Evolutionary conservation across 257 asterid genomes (phyloP), one percentile per base, ranked within the genome.

Genomic region (Hygrophila difformis): DNA sequence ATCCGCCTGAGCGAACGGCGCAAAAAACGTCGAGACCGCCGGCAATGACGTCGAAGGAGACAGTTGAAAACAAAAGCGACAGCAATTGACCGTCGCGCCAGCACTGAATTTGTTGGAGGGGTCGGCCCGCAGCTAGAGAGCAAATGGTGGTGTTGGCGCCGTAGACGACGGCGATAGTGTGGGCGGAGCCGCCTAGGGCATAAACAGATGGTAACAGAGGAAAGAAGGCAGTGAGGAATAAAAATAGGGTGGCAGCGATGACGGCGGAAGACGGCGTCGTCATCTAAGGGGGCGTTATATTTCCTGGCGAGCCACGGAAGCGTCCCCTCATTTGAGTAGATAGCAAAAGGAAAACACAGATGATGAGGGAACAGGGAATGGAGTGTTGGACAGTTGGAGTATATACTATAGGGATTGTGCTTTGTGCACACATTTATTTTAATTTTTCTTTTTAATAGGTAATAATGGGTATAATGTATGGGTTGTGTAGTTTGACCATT

Each of bases 1-100:
- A 60, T 1, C 96, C 96, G 14, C 86, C 86, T 56, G 88, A 75
- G 57, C 94, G 87, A 8, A 74, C 63, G 39, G 68, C 98, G 66
- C 96, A 76, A 64, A 89, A 50, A 33, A 60, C 58, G 68, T 79
- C 69, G 1, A 17, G 55, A 28, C 97, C 95, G 49, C 94, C 95
- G 73, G 93, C 75, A 51, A 83, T 65, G 71, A 70, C 73, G 74
- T 72, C 80, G 65, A 79, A 89, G 39, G 98, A 75, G 53, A 57
- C 65, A n/a, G 49, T 22, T 1, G 84, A 75, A 37, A 63, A 71
- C 49, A 66, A 51, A 16, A 74, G 51, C 5, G 76, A 51, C 8
- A 42, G 46, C 1, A 53, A 11, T 10, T 52, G 74, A 26, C 78
- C 84, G 59, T 74, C 50, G 2, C 69, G 51, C 79, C 79, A 89